phyloP scores from a whole-genome alignment of 2,329 filamentous ascomycete genomes.

The Fusarium coffeatum region DNA sequence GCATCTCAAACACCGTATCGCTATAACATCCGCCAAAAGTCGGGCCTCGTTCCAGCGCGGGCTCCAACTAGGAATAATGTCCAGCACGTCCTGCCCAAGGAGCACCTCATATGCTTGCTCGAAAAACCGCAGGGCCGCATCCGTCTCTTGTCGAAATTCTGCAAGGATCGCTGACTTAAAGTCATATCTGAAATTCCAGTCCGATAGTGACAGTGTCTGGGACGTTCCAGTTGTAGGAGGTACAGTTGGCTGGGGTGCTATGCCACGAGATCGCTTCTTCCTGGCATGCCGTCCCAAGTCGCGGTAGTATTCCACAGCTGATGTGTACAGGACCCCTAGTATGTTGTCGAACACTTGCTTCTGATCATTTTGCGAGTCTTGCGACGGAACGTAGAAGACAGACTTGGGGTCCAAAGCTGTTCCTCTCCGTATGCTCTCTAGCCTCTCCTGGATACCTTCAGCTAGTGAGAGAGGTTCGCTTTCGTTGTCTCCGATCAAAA shows the following conservation, averaged over 20 bases:
- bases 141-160: slow-evolving; percentile 93
- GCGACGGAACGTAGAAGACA: slow-evolving; percentile 85
- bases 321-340: slow-evolving; percentile 76
- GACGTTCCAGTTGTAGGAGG: slow-evolving; percentile 87
- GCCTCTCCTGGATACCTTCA: slow-evolving; percentile 74
- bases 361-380: slow-evolving; percentile 77
- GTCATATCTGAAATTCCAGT: slow-evolving; percentile 95
- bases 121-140: slow-evolving; percentile 85
- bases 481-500: slow-evolving; percentile 56
- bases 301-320: slow-evolving; percentile 89
- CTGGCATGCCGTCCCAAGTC: slow-evolving; percentile 93
- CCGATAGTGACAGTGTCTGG: slow-evolving; percentile 83
- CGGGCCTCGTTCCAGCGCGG: slow-evolving; percentile 93
- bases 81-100: slow-evolving; percentile 84
- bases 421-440: slow-evolving; percentile 81
- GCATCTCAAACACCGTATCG: slow-evolving; percentile 84
- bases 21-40: slow-evolving; percentile 83
- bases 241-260: slow-evolving; percentile 81
- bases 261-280: slow-evolving; percentile 85
- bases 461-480: slow-evolving; percentile 59
- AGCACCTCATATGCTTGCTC: slow-evolving; percentile 88
- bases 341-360: slow-evolving; percentile 79
- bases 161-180: slow-evolving; percentile 92
- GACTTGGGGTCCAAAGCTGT: slow-evolving; percentile 85
- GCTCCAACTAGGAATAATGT: slow-evolving; percentile 90